phyloP scores from a whole-genome alignment of 768 basidiomycete species.

The Artomyces pyxidatus region DNA sequence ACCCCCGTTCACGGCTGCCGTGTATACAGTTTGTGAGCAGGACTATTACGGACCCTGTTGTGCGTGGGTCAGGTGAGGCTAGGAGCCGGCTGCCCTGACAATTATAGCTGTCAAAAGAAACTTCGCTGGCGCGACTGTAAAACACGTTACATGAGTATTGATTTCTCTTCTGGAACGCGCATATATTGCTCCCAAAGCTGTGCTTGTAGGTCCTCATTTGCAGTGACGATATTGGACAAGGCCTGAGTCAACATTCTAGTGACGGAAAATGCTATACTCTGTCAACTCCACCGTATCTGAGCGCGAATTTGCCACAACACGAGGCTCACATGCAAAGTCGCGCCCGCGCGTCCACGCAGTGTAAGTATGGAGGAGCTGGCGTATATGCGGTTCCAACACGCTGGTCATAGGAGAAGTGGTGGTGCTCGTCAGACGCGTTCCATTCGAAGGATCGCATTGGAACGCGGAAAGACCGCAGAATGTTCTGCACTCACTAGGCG shows the following conservation, averaged over 20 bases:
- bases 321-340: slow-evolving; percentile 35
- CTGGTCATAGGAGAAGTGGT: slow-evolving; percentile 29
- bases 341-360: slow-evolving; percentile 67
- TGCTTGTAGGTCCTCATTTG: slow-evolving; percentile 50
- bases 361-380: slow-evolving; percentile 59
- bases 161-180: slow-evolving; percentile 61
- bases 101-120: slow-evolving; percentile 2
- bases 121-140: neutral
- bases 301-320: neutral
- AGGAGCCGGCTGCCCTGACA: slow-evolving; percentile 36
- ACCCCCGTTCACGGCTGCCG: slow-evolving; percentile 6
- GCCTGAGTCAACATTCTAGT: slow-evolving; percentile 69
- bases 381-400: slow-evolving; percentile 61
- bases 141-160: slow-evolving; percentile 55
- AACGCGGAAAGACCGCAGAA: too few relatives aligned
- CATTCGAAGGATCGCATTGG: too few relatives aligned
- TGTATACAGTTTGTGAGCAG: slow-evolving; percentile 13
- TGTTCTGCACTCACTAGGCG: slow-evolving; percentile 55
- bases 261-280: slow-evolving; percentile 50
- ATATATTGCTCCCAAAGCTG: slow-evolving; percentile 59
- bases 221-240: slow-evolving; percentile 78
- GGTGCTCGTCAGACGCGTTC: too few relatives aligned
- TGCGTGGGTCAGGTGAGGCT: slow-evolving; percentile 8
- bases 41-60: slow-evolving; percentile 9
- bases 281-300: too few relatives aligned